Evolutionary conservation across 108 stramenopile species (phyloP).

Genomic region (Chaetoceros tenuissimus): DNA sequence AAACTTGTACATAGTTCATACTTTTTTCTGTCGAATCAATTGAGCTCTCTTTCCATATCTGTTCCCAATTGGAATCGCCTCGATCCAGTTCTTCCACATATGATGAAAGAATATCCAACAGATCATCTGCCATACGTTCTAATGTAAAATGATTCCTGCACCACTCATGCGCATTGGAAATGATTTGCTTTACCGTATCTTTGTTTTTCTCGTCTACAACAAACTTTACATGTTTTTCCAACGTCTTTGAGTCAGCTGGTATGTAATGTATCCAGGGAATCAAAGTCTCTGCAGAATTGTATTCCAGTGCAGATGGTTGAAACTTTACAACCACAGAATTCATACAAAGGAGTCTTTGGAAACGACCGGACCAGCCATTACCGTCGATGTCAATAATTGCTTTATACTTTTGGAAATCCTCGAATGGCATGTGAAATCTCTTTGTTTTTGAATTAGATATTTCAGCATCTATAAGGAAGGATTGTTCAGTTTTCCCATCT

Average conservation of each 20-base stretch:
- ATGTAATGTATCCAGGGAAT: slow-evolving; percentile 34
- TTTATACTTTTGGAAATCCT: slow-evolving; percentile 20
- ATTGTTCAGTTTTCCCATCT: no score
- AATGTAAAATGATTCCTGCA: slow-evolving; percentile 18
- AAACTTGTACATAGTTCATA: no score
- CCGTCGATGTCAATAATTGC: slow-evolving; percentile 53
- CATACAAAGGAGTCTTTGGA: slow-evolving; percentile 30
- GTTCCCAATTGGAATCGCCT: no score
- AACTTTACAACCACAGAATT: slow-evolving; percentile 45
- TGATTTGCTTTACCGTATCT: slow-evolving; percentile 15
- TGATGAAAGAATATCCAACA: slow-evolving; percentile 10
- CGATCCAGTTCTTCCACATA: no score
- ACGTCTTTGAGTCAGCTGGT: slow-evolving; percentile 25
- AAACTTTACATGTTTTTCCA: slow-evolving; percentile 16
- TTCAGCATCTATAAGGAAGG: no score
- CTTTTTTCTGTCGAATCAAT: no score
- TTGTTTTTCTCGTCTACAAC: slow-evolving; percentile 23
- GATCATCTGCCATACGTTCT: slow-evolving; percentile 6
- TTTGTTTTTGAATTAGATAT: no score
- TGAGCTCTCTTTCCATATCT: no score
- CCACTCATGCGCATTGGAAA: slow-evolving; percentile 34
- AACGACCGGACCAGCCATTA: slow-evolving; percentile 38
- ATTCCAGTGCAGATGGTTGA: slow-evolving; percentile 36
- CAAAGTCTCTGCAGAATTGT: slow-evolving; percentile 21
- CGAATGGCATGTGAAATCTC: no score